Evolutionary conservation across 805 yeast genomes (phyloP).

Genomic region (Candida insectalens): DNA sequence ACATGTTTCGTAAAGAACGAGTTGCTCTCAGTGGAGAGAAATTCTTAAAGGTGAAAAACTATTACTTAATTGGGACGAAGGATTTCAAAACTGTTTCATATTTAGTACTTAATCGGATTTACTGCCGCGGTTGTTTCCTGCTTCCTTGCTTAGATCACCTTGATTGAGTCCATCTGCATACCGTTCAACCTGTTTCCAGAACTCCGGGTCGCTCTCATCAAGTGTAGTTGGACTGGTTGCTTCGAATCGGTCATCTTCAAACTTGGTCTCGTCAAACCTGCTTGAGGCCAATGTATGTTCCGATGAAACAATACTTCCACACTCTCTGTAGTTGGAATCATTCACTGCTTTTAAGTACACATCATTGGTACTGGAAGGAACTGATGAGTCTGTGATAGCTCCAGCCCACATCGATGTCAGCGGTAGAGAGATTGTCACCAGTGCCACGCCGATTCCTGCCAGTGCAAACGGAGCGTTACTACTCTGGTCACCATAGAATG

Average conservation of each 20-base stretch:
- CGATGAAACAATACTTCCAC: background rate
- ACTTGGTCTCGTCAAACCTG: background rate
- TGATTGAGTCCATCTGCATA: conserved; percentile 21
- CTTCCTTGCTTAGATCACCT: conserved; percentile 7
- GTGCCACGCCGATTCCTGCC: conserved; percentile 43
- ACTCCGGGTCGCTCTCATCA: conserved; percentile 7
- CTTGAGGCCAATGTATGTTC: background rate
- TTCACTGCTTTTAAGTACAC: conserved; percentile 8
- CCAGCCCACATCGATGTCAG: conserved; percentile 86
- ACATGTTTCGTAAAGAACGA: no score
- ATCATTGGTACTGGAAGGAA: conserved; percentile 29
- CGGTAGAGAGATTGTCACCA: conserved; percentile 69
- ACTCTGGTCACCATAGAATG: conserved; percentile 30
- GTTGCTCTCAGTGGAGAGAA: no score
- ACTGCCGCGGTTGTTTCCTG: conserved; percentile 3
- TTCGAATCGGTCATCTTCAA: background rate
- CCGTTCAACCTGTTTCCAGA: conserved; percentile 23
- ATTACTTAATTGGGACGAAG: no score
- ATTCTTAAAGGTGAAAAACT: no score
- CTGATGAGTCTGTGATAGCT: conserved; percentile 41
- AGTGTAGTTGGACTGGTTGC: conserved; percentile 2
- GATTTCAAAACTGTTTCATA: no score
- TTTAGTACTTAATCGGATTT: background rate
- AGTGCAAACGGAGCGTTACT: conserved; percentile 26
- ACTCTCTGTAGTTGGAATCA: background rate